Evolutionary conservation across 495 filamentous ascomycete genomes (phyloP).

Genomic region (Penicilliopsis zonata): DNA sequence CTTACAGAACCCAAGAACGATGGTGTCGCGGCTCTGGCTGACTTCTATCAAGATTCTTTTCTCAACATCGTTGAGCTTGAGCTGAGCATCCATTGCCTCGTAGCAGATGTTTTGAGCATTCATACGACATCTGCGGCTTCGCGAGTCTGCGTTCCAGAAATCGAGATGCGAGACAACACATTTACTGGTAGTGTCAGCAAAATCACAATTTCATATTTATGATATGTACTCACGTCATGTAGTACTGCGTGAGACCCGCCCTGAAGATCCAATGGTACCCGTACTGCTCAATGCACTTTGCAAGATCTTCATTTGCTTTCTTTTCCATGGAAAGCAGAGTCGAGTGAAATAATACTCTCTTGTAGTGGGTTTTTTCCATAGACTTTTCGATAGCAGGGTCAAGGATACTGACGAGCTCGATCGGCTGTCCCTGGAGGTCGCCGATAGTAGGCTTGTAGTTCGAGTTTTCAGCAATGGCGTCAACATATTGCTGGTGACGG

Average conservation of each 20-base stretch:
- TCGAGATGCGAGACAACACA: constrained; percentile 1
- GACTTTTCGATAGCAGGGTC: constrained; percentile 5
- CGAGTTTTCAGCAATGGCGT: constrained; percentile 4
- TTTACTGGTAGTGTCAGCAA: not conserved
- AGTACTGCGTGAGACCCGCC: constrained; percentile 11
- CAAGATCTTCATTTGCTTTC: constrained; percentile 10
- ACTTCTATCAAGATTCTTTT: constrained; percentile 1
- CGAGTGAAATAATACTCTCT: constrained; percentile 6
- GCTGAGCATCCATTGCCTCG: not conserved
- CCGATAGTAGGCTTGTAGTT: constrained; percentile 6
- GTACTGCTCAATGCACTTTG: constrained; percentile 5
- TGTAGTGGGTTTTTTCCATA: constrained; percentile 1
- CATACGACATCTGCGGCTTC: constrained; percentile 1
- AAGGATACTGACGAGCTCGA: constrained; percentile 9
- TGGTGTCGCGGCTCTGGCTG: not conserved
- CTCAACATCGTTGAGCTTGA: constrained; percentile 1
- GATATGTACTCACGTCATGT: constrained; percentile 3
- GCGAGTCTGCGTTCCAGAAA: constrained; percentile 2
- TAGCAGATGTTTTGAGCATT: constrained; percentile 3
- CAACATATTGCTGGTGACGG: constrained; percentile 5
- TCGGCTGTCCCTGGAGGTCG: constrained; percentile 14
- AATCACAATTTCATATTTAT: not conserved
- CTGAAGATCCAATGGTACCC: constrained; percentile 15
- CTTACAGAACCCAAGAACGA: constrained; percentile 2
- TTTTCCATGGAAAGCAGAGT: constrained; percentile 7